Evolutionary conservation across 306 rosid species (phyloP), one percentile per base, ranked within the genome.

Genomic region (Pueraria montana): DNA sequence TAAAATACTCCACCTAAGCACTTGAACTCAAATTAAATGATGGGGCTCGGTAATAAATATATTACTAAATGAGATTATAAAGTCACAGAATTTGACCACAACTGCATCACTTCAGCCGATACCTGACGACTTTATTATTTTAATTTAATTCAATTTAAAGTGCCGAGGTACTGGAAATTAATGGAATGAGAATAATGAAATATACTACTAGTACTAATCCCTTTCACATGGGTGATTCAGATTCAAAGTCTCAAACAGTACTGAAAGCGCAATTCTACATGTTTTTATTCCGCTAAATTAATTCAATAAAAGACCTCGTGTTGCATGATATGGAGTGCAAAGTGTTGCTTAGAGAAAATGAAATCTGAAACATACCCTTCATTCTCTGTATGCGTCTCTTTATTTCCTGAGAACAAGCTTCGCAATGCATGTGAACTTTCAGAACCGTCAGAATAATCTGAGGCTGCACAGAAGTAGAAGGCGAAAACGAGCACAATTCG

Each of bases 391-490:
- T 89, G 72, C 97, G 88, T 86, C 90, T 89, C 85, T 90, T 86
- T 63, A 95, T 92, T 88, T 87, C 97, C 59, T 86, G 91, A 0
- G 97, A 90, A 73, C 99, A 95, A 53, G 94, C 98, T 26, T 95
- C 96, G 21, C 99, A 95, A 76, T 95, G 99, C 98, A 95, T 95
- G 93, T 92, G 93, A 65, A 91, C 92, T 84, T 86, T 89, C 18
- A 95, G 92, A 53, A 91, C 91, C 0, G 85, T 84, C 24, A 88
- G 67, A 62, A 91, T 65, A 62, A 91, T 65, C 85, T 76, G 90
- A 38, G 88, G 84, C 94, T 89, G 91, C 76, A 50, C 2, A 7
- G 6, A 24, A 59, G 16, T 6, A 4, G 14, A 70, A 71, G 10
- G 21, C 20, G 24, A 24, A 56, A 40, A 2, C 14, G 2, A 6